A percentile compares a stretch with the other conserved stretches of the same genome.
These are phyloP conservation scores for Amorphotheca resinae DNA, from an alignment of 495 filamentous ascomycete genomes.

Conservation along the genomic window DNA sequence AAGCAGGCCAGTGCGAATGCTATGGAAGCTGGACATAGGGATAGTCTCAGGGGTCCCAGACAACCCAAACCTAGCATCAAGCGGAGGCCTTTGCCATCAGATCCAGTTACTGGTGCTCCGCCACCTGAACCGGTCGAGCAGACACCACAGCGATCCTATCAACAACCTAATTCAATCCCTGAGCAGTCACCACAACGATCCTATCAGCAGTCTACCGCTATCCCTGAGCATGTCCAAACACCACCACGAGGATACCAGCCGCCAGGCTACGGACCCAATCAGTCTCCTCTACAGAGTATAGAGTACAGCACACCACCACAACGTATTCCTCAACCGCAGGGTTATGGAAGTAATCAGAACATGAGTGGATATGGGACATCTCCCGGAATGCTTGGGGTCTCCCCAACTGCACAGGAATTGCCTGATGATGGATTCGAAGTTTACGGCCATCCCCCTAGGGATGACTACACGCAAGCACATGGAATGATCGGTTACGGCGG, in stretches of 20 bases:
- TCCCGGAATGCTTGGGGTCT: conserved; percentile 1
- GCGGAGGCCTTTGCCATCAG: conserved; percentile 65
- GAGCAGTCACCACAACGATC: conserved; percentile 26
- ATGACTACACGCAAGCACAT: conserved; percentile 7
- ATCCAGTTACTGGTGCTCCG: conserved; percentile 44
- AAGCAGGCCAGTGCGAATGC: conserved; percentile 16
- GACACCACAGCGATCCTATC: conserved; percentile 28
- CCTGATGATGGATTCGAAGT: conserved; percentile 10
- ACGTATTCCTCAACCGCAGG: conserved; percentile 5
- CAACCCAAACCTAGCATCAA: conserved; percentile 46
- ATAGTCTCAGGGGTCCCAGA: conserved; percentile 38
- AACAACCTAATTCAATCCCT: conserved; percentile 17
- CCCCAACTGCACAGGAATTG: neutral
- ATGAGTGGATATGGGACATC: conserved; percentile 10
- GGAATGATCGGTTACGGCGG: conserved; percentile 10
- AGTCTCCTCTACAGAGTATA: conserved; percentile 28
- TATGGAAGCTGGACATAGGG: conserved; percentile 20
- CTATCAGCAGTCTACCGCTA: conserved; percentile 22
- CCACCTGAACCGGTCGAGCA: conserved; percentile 26
- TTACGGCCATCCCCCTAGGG: conserved; percentile 7
- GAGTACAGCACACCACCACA: conserved; percentile 32
- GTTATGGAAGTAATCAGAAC: conserved; percentile 8
- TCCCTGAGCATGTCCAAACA: conserved; percentile 23
- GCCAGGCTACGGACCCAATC: conserved; percentile 24
- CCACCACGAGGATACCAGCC: conserved; percentile 14